Evolutionary conservation across 2,329 filamentous ascomycete species (phyloP).

Genomic region (Pezicula rhizophila): DNA sequence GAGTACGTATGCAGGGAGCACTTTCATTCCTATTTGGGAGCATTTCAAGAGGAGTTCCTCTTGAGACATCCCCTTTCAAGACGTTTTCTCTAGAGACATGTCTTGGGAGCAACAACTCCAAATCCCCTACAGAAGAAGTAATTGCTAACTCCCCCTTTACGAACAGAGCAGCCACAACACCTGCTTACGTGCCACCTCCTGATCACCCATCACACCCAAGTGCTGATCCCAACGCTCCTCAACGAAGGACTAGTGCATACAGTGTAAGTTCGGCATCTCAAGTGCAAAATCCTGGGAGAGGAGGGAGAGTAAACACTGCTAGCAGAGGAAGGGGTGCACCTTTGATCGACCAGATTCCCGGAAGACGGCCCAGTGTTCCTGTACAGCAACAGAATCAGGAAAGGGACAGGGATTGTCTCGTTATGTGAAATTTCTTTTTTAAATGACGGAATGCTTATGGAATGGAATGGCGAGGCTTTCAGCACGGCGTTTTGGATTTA

Average conservation of each 20-base stretch:
- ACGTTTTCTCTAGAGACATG: too few relatives aligned
- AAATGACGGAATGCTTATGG: too few relatives aligned
- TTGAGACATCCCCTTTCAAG: too few relatives aligned
- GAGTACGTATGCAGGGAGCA: too few relatives aligned
- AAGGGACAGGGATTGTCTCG: slow-evolving; percentile 20
- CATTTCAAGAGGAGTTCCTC: too few relatives aligned
- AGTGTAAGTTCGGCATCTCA: slow-evolving; percentile 4
- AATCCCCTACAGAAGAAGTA: too few relatives aligned
- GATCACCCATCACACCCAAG: slow-evolving; percentile 35
- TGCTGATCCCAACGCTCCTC: slow-evolving; percentile 8
- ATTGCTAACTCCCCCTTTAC: too few relatives aligned
- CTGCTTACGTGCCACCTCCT: slow-evolving; percentile 46
- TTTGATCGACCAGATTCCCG: slow-evolving; percentile 15
- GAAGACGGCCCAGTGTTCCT: slow-evolving; percentile 7
- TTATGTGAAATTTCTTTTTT: slow-evolving; percentile 13
- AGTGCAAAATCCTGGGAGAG: background rate
- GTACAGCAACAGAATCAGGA: background rate
- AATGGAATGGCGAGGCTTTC: too few relatives aligned
- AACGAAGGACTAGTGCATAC: slow-evolving; percentile 17
- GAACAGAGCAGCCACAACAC: slow-evolving; percentile 47
- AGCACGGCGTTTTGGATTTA: too few relatives aligned
- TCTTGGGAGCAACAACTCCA: too few relatives aligned
- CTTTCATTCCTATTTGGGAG: too few relatives aligned
- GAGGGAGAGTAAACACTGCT: background rate
- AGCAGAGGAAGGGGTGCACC: slow-evolving; percentile 9